Evolutionary conservation across 192 early-diverging fungal species (phyloP), one percentile per base, ranked within the genome.

Genomic region (Dissophora ornata): DNA sequence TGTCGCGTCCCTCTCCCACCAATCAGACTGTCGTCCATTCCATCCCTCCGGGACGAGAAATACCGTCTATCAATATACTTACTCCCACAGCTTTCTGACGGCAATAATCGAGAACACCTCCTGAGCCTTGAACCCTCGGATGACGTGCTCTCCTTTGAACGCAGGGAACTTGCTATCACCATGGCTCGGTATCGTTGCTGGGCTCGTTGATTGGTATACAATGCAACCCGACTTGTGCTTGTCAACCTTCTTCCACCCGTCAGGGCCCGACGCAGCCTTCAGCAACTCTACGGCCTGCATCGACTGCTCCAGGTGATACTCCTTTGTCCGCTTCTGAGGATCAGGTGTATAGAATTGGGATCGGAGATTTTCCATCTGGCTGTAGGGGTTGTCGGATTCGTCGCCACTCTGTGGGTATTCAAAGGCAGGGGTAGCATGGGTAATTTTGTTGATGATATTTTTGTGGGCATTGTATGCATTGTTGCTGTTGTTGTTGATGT

Each of bases 1-100:
- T 13, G 13, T 38, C 36, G 36, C 36, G 36, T 38, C 7, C 13
- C 6, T 9, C 13, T 13, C 13, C 36, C 36, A 38, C 36, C 36
- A 38, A 38, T 38, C 36, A 38, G 36, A 38, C 6, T 38, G 36
- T 38, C 36, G 7, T 38, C 13, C n/a, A n/a, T n/a, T n/a, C n/a
- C n/a, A n/a, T n/a, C n/a, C n/a, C n/a, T n/a, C n/a, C n/a, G n/a
- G n/a, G n/a, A n/a, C n/a, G n/a, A n/a, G n/a, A n/a, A n/a, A 28
- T 51, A 29, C 30, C 49, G 49, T 51, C 49, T 28, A 28, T 51
- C 30, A 51, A 29, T 29, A 51, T 13, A 77, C 73, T 67, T 77
- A 77, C 73, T 87, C 85, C 85, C 85, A 87, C 8, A 85, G 71
- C 48, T 83, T 85, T 25, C 85, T 69, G 54, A 80, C 79, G 28